Percentiles rank a stretch among this genome's conserved stretches.
These are phyloP conservation scores for Penicillium griseofulvum DNA, from an alignment of 2,329 filamentous ascomycete genomes.

Conservation along the genomic window DNA sequence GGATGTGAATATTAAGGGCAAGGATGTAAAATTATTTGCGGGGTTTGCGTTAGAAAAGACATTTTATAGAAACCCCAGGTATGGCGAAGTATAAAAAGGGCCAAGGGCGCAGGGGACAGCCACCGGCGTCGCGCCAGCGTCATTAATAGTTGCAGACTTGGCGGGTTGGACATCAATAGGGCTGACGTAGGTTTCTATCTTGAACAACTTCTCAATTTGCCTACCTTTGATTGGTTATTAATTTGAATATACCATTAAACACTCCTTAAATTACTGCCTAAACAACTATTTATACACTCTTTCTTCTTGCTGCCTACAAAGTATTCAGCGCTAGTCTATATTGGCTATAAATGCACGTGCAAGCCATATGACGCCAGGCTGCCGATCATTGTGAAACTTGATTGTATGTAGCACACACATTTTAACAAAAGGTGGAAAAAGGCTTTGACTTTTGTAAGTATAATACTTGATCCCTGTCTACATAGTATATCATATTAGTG, in stretches of 20 bases:
- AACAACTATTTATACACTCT: neutral
- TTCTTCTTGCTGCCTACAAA: neutral
- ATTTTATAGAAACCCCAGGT: neutral
- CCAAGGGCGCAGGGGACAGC: constrained; percentile 15
- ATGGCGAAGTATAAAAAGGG: neutral
- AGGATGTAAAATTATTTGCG: neutral
- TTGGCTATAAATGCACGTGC: neutral
- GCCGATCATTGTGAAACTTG: constrained; percentile 1
- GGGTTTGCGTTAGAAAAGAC: neutral
- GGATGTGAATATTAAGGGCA: neutral
- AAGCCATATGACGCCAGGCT: neutral
- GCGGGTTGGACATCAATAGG: neutral
- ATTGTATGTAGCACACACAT: no score
- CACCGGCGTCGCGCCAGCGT: constrained; percentile 22
- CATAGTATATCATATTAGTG: no score
- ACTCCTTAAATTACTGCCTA: neutral
- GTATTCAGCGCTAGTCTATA: neutral
- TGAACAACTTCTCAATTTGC: neutral
- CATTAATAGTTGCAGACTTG: constrained; percentile 11
- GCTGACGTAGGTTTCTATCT: constrained; percentile 6
- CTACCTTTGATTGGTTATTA: neutral
- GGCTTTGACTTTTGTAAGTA: no score
- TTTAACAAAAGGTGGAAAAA: no score
- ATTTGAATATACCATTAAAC: neutral
- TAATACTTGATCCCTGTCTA: no score